These are phyloP conservation scores for Mycotypha africana DNA, from an alignment of 371 early-diverging fungal genomes.

Conservation along the genomic window DNA sequence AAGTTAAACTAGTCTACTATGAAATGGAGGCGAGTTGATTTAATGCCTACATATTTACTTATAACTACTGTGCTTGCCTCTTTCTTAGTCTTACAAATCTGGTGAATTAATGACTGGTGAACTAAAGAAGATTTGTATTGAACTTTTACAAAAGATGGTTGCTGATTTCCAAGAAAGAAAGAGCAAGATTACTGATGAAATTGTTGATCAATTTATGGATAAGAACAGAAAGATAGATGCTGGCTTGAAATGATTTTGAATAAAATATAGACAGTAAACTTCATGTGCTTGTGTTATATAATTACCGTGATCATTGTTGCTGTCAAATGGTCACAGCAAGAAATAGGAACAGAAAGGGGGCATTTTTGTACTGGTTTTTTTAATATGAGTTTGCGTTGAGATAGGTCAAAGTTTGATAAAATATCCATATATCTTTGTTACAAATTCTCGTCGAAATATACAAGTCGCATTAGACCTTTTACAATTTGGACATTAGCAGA, in stretches of 20 bases:
- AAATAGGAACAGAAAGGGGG: too few species aligned
- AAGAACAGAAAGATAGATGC: conserved; percentile 34
- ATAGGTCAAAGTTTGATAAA: conserved; percentile 12
- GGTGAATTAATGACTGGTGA: conserved; percentile 93
- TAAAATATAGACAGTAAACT: neutral
- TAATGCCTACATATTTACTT: too few species aligned
- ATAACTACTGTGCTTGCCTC: too few species aligned
- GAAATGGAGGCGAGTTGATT: neutral
- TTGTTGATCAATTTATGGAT: conserved; percentile 65
- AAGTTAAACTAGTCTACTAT: conserved; percentile 4
- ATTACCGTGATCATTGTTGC: neutral
- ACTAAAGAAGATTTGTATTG: conserved; percentile 93
- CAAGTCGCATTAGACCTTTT: conserved; percentile 8
- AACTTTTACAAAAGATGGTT: conserved; percentile 81
- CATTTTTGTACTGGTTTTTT: too few species aligned
- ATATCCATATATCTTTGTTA: conserved; percentile 11
- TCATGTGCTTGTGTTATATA: neutral
- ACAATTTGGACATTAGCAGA: conserved; percentile 11
- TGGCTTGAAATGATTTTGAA: too few species aligned
- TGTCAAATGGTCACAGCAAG: too few species aligned
- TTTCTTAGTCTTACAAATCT: conserved; percentile 63
- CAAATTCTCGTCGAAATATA: conserved; percentile 10
- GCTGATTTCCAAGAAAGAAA: conserved; percentile 82
- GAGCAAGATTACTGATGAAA: conserved; percentile 60
- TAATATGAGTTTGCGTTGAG: too few species aligned